Conservation (phyloP, 306 rosid species). For the Hippophae gyantsensis region DNA sequence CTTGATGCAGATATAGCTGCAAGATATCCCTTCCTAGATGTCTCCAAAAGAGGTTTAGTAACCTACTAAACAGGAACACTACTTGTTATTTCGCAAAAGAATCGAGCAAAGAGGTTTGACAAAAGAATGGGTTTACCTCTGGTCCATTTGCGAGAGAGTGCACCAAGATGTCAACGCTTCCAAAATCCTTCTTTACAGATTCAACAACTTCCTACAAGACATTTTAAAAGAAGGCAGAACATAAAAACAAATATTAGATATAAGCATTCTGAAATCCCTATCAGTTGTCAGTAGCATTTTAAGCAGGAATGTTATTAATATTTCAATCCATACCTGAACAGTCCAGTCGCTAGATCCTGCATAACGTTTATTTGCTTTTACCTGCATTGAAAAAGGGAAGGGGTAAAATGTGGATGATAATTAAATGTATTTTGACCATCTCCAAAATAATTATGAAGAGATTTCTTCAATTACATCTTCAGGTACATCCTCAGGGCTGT, state of each 20-base stretch:
- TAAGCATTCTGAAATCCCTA: not conserved
- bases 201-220: slow-evolving; percentile 81
- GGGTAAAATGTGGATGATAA: not conserved
- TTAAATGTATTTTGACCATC: not conserved
- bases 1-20: slow-evolving; percentile 97
- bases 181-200: slow-evolving; percentile 78
- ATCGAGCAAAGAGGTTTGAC: slow-evolving; percentile 2
- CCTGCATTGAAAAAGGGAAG: slow-evolving; percentile 24
- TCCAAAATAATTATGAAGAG: not conserved
- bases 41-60: slow-evolving; percentile 83
- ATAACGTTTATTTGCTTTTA: slow-evolving; percentile 83
- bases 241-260: not conserved
- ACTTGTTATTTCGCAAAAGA: slow-evolving; percentile 10
- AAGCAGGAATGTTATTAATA: not conserved
- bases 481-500: slow-evolving; percentile 82
- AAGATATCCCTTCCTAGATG: slow-evolving; percentile 91
- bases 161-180: slow-evolving; percentile 94
- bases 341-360: slow-evolving; percentile 90
- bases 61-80: slow-evolving; percentile 41
- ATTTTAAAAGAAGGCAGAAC: slow-evolving; percentile 10
- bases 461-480: slow-evolving; percentile 60
- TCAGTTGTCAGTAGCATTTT: not conserved
- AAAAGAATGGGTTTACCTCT: slow-evolving; percentile 48
- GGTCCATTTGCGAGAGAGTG: slow-evolving; percentile 99
- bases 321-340: slow-evolving; percentile 50